Evolutionary conservation across 1,284 basidiomycete genomes (phyloP).

Genomic region (Cutaneotrichosporon dermatis): DNA sequence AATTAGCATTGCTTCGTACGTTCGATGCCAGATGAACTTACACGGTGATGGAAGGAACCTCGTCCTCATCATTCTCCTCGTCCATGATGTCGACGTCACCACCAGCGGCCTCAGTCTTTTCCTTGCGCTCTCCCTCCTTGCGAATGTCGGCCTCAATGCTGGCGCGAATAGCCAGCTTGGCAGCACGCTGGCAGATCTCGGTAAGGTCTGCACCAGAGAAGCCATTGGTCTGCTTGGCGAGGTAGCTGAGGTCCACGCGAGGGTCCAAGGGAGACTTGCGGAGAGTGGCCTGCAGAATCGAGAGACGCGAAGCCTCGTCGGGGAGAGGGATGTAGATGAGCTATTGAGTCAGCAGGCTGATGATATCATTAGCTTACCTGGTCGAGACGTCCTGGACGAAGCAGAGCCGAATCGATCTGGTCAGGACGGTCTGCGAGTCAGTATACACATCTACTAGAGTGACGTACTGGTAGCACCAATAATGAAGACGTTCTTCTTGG

Average conservation of each 20-base stretch:
- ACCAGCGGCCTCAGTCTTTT: constrained; percentile 68
- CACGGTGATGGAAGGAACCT: constrained; percentile 91
- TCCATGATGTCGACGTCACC: constrained; percentile 61
- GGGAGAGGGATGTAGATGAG: constrained; percentile 91
- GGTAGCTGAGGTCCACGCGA: constrained; percentile 80
- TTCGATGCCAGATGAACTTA: constrained; percentile 33
- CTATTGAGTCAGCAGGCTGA: constrained; percentile 48
- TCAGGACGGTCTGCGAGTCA: constrained; percentile 73
- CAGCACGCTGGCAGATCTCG: constrained; percentile 96
- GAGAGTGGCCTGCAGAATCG: constrained; percentile 84
- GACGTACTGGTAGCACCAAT: constrained; percentile 81
- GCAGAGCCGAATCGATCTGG: constrained; percentile 92
- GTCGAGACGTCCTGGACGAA: constrained; percentile 97
- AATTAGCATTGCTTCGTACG: too few species aligned
- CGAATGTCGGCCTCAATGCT: constrained; percentile 92
- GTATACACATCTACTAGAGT: neutral
- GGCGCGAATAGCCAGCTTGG: constrained; percentile 82
- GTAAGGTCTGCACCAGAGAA: constrained; percentile 99
- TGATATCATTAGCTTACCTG: constrained; percentile 27
- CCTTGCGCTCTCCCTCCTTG: constrained; percentile 71
- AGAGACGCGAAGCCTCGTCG: constrained; percentile 84
- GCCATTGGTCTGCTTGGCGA: constrained; percentile 91
- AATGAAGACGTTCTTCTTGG: constrained; percentile 99
- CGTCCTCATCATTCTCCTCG: constrained; percentile 66
- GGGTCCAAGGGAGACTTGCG: constrained; percentile 86